Base-by-base conservation (phyloP, 2,329 filamentous ascomycete species). In the Xylaria sp. region DNA sequence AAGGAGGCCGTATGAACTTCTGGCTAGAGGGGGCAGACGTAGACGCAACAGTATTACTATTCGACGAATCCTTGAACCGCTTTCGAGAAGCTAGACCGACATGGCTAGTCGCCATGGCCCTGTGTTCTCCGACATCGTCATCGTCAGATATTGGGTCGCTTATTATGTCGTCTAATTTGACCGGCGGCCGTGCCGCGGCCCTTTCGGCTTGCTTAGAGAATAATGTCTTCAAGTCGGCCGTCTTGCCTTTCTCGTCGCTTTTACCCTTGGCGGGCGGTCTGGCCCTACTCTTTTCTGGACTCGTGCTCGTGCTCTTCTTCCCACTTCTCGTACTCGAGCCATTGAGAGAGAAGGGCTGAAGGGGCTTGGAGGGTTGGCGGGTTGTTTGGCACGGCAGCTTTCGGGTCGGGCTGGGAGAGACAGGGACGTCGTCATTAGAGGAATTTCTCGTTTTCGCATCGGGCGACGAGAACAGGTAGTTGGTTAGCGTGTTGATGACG, bases 201-300 rank as follows among this genome's bases (percentile, higher is more conserved):
- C 82, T 84, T 71, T 89, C 86, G 8, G 85, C 85, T 76, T 91
- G 89, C 59, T 84, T 89, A 20, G 88, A 89, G 72, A 91, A 91
- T 20, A 91, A 82, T 0, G 86, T 84, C 74, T 85, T 82, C 15
- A 91, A 81, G 72, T 91, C 86, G 3, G 83, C 87, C 7, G 85
- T 86, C 70, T 85, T 87, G 5, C 83, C 84, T 71, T 84, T 87
- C 62, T 86, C 86, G 7, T 83, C 83, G 6, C 78, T 69, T 68
- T 83, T 85, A n/a, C 75, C 76, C 48, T 74, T 74, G 41, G 75
- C 79, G 33, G 71, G 49, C 0, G 71, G 51, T 57, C 79, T 75
- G 31, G 64, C 66, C 67, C 68, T 83, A 2, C 77, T 69, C 74
- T 85, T 87, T 66, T 81, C 82, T 3, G 86, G 85, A 69, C 85